Percentiles rank a stretch among this genome's conserved stretches.
These are phyloP conservation scores for Juglanconis sp. DNA, from an alignment of 2,329 filamentous ascomycete species.

Conservation along the genomic window DNA sequence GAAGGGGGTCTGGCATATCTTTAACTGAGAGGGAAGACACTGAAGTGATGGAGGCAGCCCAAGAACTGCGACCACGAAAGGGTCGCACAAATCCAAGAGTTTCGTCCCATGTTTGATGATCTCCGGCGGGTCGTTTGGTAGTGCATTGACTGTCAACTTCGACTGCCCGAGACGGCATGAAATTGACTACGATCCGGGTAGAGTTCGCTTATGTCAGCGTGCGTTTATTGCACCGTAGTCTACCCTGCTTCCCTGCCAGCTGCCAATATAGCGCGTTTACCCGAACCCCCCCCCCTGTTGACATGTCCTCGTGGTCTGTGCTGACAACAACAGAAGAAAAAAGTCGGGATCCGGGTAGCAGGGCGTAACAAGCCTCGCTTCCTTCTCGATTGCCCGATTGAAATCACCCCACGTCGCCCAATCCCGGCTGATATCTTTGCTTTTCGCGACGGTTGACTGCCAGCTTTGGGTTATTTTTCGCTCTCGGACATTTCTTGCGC, in stretches of 20 bases:
- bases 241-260: neutral
- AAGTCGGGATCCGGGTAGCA: too few relatives aligned
- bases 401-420: neutral
- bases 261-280: neutral
- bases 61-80: neutral
- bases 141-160: neutral
- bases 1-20: too few relatives aligned
- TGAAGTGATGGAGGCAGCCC: neutral
- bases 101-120: neutral
- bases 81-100: neutral
- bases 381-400: too few relatives aligned
- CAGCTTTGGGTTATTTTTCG: neutral
- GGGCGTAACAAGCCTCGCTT: too few relatives aligned
- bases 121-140: neutral
- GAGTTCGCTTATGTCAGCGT: conserved; percentile 6
- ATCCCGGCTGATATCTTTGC: neutral
- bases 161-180: conserved; percentile 1
- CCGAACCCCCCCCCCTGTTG: neutral
- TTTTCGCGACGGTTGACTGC: neutral
- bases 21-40: too few relatives aligned
- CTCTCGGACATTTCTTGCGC: neutral
- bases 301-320: neutral
- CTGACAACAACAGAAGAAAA: neutral
- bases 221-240: neutral
- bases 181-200: neutral